Evolutionary conservation across 495 filamentous ascomycete genomes (phyloP).

Genomic region (Jackrogersella multiformis): DNA sequence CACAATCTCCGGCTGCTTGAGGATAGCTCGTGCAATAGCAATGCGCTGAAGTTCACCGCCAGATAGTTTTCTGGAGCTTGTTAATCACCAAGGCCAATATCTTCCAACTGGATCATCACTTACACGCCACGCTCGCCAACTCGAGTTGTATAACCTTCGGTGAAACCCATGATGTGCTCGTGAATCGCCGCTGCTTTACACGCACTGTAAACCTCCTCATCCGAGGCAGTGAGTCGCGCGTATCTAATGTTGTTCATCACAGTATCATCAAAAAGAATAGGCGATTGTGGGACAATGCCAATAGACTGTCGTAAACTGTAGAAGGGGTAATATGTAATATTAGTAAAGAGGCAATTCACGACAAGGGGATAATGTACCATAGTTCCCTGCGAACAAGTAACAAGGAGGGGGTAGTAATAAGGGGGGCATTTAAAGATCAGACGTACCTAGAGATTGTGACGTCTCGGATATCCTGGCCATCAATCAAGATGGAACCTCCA

Average conservation of each 20-base stretch:
- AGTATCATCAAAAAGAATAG: constrained; percentile 75
- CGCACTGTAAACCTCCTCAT: constrained; percentile 73
- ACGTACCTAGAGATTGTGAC: constrained; percentile 67
- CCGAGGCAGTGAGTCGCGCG: constrained; percentile 66
- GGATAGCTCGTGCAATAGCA: constrained; percentile 74
- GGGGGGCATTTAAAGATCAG: background rate
- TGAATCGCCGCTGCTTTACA: constrained; percentile 76
- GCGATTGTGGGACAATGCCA: constrained; percentile 76
- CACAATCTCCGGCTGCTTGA: constrained; percentile 64
- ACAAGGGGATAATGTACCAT: background rate
- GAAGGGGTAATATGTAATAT: constrained; percentile 13
- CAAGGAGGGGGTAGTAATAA: background rate
- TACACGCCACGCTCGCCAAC: constrained; percentile 70
- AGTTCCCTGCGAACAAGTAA: background rate
- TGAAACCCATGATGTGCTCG: constrained; percentile 72
- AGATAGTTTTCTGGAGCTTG: constrained; percentile 63
- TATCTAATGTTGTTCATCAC: constrained; percentile 80
- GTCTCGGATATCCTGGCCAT: constrained; percentile 76
- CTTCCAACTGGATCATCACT: constrained; percentile 20
- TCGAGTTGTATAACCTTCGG: constrained; percentile 68
- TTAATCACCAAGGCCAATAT: background rate
- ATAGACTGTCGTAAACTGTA: constrained; percentile 71
- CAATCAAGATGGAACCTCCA: constrained; percentile 71
- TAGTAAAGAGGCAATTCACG: constrained; percentile 1
- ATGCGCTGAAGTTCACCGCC: constrained; percentile 80